phyloP scores from a whole-genome alignment of 331 rosid species.

The Pyrus hybrid region DNA sequence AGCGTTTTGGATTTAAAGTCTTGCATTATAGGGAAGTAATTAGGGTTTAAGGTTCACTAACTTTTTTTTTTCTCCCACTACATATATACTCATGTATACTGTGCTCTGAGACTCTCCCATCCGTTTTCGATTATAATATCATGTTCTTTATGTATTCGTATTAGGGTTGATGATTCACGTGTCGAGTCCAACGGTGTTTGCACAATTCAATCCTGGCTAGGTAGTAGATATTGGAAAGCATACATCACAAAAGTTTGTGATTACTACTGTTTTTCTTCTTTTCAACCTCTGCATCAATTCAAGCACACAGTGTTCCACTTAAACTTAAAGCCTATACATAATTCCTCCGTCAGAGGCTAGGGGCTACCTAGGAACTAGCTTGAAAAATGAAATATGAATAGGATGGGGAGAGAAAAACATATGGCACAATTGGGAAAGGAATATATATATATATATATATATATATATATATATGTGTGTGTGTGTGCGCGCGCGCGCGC shows the following conservation, averaged over 20 bases:
- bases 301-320: not conserved
- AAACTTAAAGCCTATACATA: too few species aligned
- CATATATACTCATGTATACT: too few species aligned
- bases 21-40: not conserved
- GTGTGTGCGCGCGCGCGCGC: rapidly evolving
- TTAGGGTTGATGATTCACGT: not conserved
- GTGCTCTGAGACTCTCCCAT: too few species aligned
- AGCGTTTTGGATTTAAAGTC: too few species aligned
- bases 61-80: too few species aligned
- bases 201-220: too few species aligned
- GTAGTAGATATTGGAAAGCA: not conserved
- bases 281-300: not conserved
- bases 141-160: too few species aligned
- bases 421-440: not conserved
- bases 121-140: too few species aligned
- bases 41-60: too few species aligned
- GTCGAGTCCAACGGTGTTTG: too few species aligned
- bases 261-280: slow-evolving; percentile 6
- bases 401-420: not conserved
- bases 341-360: not conserved
- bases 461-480: too few species aligned
- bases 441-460: too few species aligned
- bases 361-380: not conserved
- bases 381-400: not conserved
- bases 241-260: slow-evolving; percentile 28